phyloP scores from a whole-genome alignment of 139 green algal genomes.

The Coccomyxa sp. region DNA sequence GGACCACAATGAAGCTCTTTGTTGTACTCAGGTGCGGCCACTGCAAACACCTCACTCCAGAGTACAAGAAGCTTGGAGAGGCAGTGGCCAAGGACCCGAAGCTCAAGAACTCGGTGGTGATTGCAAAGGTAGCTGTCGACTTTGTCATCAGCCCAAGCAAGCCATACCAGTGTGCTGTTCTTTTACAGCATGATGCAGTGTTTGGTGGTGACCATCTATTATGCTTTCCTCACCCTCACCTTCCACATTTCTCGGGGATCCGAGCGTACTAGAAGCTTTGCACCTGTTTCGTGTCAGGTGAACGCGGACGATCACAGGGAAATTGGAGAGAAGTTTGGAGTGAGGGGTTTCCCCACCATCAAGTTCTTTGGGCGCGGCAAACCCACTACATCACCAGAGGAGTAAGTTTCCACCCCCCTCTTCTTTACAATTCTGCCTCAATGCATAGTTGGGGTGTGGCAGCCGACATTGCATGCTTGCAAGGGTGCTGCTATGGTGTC shows the following conservation, averaged over 20 bases:
- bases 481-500: too few species aligned
- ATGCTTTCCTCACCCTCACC: too few species aligned
- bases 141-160: not conserved
- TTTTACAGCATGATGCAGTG: too few species aligned
- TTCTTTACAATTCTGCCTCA: not conserved
- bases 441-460: too few species aligned
- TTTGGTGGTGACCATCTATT: too few species aligned
- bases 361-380: conserved; percentile 72
- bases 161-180: too few species aligned
- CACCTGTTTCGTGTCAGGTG: conserved; percentile 40
- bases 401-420: conserved; percentile 35
- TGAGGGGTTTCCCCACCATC: conserved; percentile 82
- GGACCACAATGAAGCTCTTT: not conserved
- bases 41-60: conserved; percentile 62
- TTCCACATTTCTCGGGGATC: too few species aligned
- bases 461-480: too few species aligned
- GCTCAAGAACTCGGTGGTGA: conserved; percentile 64
- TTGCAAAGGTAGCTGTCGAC: conserved; percentile 61
- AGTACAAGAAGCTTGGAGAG: conserved; percentile 69
- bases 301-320: conserved; percentile 71
- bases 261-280: too few species aligned
- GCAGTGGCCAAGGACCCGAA: conserved; percentile 49
- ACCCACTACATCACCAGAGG: conserved; percentile 32
- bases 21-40: conserved; percentile 50
- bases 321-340: conserved; percentile 68